A percentile compares a stretch with the other conserved stretches of the same genome.
Conservation (phyloP, 2,329 filamentous ascomycete genomes). For the Calonectria leucothoes region DNA sequence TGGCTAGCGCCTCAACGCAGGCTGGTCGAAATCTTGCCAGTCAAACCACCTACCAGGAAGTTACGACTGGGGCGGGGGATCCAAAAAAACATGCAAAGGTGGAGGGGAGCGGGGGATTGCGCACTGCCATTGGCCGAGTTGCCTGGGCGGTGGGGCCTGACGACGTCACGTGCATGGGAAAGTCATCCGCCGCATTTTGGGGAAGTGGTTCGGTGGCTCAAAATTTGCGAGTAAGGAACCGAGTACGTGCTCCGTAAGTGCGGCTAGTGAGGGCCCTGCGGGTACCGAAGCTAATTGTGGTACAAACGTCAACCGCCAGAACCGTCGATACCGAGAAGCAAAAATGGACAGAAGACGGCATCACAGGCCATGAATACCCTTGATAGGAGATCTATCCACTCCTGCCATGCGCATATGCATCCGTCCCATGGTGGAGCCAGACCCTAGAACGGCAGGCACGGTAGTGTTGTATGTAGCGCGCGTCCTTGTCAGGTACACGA, state of each 20-base stretch:
- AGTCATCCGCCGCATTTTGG: constrained; percentile 10
- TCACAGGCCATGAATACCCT: neutral
- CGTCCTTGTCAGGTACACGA: constrained; percentile 16
- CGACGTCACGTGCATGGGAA: constrained; percentile 16
- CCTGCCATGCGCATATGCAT: constrained; percentile 20
- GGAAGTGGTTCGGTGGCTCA: constrained; percentile 16
- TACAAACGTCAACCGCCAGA: neutral
- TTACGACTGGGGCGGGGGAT: constrained; percentile 19
- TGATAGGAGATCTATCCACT: constrained; percentile 22
- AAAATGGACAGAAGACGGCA: neutral
- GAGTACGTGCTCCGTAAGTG: constrained; percentile 1
- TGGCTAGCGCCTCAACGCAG: constrained; percentile 22
- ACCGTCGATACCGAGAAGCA: neutral
- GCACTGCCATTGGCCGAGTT: constrained; percentile 1
- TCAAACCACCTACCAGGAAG: constrained; percentile 21
- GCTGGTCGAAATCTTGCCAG: constrained; percentile 20
- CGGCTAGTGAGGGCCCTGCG: neutral
- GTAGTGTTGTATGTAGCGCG: constrained; percentile 12
- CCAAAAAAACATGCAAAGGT: constrained; percentile 16
- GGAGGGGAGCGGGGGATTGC: constrained; percentile 17
- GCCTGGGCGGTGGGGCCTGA: neutral
- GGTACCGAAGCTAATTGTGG: neutral
- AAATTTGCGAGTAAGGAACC: constrained; percentile 14
- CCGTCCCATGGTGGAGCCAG: constrained; percentile 15
- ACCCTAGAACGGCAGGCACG: constrained; percentile 9